Base-by-base conservation (phyloP, 108 stramenopile species). In the Stephanodiscus minutulus region DNA sequence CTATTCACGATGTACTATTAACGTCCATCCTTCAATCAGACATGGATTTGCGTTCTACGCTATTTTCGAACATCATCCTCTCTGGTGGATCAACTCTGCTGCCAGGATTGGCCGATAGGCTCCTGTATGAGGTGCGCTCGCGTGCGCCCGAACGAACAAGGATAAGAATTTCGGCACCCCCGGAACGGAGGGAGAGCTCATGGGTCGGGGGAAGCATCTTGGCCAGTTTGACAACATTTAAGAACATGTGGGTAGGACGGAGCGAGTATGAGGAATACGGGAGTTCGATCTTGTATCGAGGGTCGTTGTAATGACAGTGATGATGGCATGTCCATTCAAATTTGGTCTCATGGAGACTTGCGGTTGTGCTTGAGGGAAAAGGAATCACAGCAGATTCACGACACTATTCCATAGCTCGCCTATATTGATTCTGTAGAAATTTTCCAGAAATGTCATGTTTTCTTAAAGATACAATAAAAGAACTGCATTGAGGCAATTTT, bases 161-260 rank as follows among this genome's bases (percentile, higher is more conserved):
- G 77, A 92, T 96, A 91, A 77, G 91, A 78, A 92, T 96, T 60
- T 89, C 91, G 59, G 96, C 96, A 50, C 96, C 96, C 18, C 93
- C 91, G n/a, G 96, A 94, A 61, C 78, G 96, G 64, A 83, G 88
- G 57, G 77, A 96, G 75, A 91, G 90, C 18, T 85, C 89, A 10
- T 99, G 96, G 93, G 93, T 95, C 11, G 98, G 98, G 60, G 98
- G 98, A 33, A 94, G 94, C 29, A 98, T 99, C 62, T 79, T 98
- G 62, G 97, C 97, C 22, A 97, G 97, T 83, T 93, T 99, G 48
- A 89, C 96, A 1, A 98, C 97, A 10, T 99, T 99, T 84, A 95
- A 97, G 92, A 82, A 82, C 69, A 96, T 99, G 96, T 99, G 99
- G 98, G 91, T 97, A 1, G 88, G 91, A 0, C 80, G 86, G 61